Percentiles rank a stretch among this genome's conserved stretches.
These are phyloP conservation scores for Hygrophila difformis DNA, from an alignment of 257 asterid genomes.

Conservation along the genomic window DNA sequence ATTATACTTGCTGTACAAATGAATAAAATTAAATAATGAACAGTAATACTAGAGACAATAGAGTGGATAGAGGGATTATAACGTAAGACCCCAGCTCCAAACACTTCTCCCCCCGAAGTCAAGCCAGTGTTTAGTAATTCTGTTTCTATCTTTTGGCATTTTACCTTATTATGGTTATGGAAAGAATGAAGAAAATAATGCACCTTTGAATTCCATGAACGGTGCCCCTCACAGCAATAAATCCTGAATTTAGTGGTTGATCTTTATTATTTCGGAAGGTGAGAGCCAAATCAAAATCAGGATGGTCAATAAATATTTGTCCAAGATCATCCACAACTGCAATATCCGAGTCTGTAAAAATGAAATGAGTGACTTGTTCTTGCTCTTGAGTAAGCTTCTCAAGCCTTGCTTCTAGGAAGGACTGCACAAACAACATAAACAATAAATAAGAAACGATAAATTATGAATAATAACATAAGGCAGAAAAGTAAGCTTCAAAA, in stretches of 20 bases:
- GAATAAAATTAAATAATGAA: no score
- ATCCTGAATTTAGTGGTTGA: constrained; percentile 92
- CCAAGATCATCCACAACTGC: constrained; percentile 75
- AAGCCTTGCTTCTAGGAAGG: constrained; percentile 53
- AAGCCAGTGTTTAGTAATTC: background rate
- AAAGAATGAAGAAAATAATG: constrained; percentile 10
- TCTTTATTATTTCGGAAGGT: constrained; percentile 95
- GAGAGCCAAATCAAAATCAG: constrained; percentile 73
- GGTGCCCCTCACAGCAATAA: constrained; percentile 89
- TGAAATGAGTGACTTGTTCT: constrained; percentile 51
- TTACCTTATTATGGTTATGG: background rate
- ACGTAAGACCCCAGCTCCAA: background rate
- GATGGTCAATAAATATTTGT: constrained; percentile 45
- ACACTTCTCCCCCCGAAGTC: background rate
- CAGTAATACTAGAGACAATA: no score
- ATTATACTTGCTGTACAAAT: no score
- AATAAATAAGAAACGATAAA: constrained; percentile 9
- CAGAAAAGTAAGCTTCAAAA: constrained; percentile 6
- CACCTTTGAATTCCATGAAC: constrained; percentile 70
- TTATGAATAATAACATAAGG: background rate
- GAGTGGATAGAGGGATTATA: no score
- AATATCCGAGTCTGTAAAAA: constrained; percentile 89
- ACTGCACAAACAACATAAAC: constrained; percentile 32
- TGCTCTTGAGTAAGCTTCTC: constrained; percentile 37
- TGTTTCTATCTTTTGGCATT: background rate